These are phyloP conservation scores for Phialophora chinensis DNA, from an alignment of 2,329 filamentous ascomycete genomes.

Conservation along the genomic window DNA sequence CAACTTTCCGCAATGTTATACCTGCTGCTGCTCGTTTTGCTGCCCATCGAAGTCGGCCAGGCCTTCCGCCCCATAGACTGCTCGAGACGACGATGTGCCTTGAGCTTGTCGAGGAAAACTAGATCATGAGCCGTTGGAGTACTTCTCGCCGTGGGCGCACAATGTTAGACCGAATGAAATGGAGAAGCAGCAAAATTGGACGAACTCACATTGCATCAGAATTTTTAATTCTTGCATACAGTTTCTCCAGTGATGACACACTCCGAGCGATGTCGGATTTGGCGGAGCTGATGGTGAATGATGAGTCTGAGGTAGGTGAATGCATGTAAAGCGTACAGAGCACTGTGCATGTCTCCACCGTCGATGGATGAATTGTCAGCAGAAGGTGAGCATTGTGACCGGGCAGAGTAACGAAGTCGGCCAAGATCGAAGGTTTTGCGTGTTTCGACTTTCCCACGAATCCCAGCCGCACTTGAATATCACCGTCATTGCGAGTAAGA, in stretches of 20 bases:
- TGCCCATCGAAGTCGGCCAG: neutral
- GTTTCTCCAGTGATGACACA: neutral
- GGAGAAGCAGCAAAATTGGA: neutral
- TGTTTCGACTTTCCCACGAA: neutral
- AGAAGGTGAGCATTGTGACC: neutral
- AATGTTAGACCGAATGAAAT: neutral
- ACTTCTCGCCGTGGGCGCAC: neutral
- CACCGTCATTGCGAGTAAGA: neutral
- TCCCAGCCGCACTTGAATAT: neutral
- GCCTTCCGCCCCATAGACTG: neutral
- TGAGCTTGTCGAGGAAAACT: neutral
- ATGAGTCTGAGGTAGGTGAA: neutral
- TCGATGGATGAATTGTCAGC: neutral
- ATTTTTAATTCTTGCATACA: neutral
- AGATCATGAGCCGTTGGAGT: neutral
- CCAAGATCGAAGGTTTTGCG: neutral
- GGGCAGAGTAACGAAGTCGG: neutral
- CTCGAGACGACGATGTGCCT: neutral
- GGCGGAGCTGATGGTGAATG: neutral
- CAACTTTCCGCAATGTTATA: neutral
- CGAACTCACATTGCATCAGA: neutral
- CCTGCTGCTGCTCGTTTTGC: neutral
- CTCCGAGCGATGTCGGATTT: neutral
- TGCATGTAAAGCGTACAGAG: neutral
- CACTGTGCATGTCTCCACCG: neutral